Base-by-base conservation (phyloP, 148 eudicot genomes). In the Arctostaphylos glauca region DNA sequence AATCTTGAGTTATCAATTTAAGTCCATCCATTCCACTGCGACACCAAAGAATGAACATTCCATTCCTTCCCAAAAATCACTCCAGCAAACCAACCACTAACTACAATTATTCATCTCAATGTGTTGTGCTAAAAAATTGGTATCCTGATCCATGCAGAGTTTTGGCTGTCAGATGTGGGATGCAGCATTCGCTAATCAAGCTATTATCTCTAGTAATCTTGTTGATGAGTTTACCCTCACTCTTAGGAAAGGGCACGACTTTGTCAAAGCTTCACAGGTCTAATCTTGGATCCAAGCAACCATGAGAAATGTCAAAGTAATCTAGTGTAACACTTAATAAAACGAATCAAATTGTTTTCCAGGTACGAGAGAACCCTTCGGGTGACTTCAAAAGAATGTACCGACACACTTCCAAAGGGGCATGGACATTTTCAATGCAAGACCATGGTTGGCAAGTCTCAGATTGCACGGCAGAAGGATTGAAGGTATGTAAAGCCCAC, bases 381-480 rank as follows among this genome's bases (percentile, higher is more conserved):
- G 96, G 92, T 19, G 86, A 93, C 74, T 89, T 60, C 50, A 50
- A 5, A 10, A 81, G 86, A 74, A 90, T 88, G 96, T 90, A 90
- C 55, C 86, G 93, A 41, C 92, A 89, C 80, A 88, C 80, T 54
- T 82, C 85, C 8, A 93, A 93, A 85, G 96, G 96, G 3, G 85
- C 90, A 1, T 93, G 96, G 96, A 87, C 96, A 21, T 93, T 91
- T 78, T 90, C 94, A 31, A 88, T 84, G 58, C 92, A 88, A 85
- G 96, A 91, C 81, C 94, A 93, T 77, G 96, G 96, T 21, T 93
- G 93, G 96, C 93, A 89, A 74, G 93, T 93, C 81, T 93, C 96
- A 6, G 94, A 93, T 74, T 91, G 93, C 86, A 93, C 94, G 1
- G 90, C 89, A 6, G 96, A 93, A 86, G 96, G 93, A 13, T 87